phyloP scores from a whole-genome alignment of 495 filamentous ascomycete species.

The Lasiosphaeria hispida region DNA sequence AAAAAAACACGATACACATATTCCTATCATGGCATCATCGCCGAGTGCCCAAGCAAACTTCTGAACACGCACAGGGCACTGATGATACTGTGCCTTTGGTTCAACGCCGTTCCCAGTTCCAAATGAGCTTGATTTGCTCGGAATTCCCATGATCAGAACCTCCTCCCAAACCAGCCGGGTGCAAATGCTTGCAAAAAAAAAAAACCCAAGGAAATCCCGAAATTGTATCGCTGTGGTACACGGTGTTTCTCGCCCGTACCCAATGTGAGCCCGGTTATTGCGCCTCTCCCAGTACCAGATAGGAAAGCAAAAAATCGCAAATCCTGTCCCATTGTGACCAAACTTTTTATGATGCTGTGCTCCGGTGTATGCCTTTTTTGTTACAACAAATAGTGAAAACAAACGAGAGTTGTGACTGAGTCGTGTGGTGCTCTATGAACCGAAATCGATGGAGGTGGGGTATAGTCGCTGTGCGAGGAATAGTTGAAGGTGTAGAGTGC shows the following conservation, averaged over 20 bases:
- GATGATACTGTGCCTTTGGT: slow-evolving; percentile 3
- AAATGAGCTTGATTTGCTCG: slow-evolving; percentile 20
- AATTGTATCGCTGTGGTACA: slow-evolving; percentile 37
- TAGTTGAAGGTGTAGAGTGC: neutral
- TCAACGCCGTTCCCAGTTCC: slow-evolving; percentile 23
- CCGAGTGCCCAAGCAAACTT: slow-evolving; percentile 13
- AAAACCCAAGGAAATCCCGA: slow-evolving; percentile 34
- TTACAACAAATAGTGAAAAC: slow-evolving; percentile 43
- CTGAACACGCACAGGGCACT: slow-evolving; percentile 12
- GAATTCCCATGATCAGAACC: slow-evolving; percentile 11
- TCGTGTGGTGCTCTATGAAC: slow-evolving; percentile 26
- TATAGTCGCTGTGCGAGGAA: slow-evolving; percentile 30
- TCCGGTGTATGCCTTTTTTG: slow-evolving; percentile 52
- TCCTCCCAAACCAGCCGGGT: slow-evolving; percentile 18
- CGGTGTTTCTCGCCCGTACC: slow-evolving; percentile 20
- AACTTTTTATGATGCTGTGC: slow-evolving; percentile 54
- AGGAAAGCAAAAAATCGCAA: slow-evolving; percentile 31
- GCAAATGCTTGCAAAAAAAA: slow-evolving; percentile 30
- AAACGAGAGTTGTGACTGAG: slow-evolving; percentile 31
- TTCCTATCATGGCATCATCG: slow-evolving; percentile 24
- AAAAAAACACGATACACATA: slow-evolving; percentile 11
- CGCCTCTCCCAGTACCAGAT: slow-evolving; percentile 33
- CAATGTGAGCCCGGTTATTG: slow-evolving; percentile 29
- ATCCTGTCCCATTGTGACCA: slow-evolving; percentile 27
- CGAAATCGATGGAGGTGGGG: slow-evolving; percentile 35